Conservation (phyloP, 2,329 filamentous ascomycete species). For the Triangularia verruculosa region DNA sequence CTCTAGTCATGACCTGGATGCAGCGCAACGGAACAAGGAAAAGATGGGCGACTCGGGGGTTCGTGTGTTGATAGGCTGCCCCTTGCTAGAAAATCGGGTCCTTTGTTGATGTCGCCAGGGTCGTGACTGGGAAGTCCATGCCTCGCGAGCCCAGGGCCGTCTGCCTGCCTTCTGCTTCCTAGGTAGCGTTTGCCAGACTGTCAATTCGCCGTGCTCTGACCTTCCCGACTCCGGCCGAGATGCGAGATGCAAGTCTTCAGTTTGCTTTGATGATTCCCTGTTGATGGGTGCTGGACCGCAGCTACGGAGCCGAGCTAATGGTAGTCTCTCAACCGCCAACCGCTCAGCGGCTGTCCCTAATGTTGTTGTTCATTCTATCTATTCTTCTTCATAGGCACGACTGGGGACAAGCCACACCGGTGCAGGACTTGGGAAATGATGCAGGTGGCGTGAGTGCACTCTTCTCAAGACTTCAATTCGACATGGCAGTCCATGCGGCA, state of each 20-base stretch:
- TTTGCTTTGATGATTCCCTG: neutral
- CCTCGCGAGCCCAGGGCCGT: conserved; percentile 6
- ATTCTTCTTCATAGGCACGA: neutral
- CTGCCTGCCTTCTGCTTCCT: conserved; percentile 2
- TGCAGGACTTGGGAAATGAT: conserved; percentile 8
- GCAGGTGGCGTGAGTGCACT: conserved; percentile 9
- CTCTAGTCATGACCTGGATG: conserved; percentile 2
- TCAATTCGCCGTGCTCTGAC: neutral
- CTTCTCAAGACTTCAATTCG: neutral
- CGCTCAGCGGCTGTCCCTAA: neutral
- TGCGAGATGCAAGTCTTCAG: neutral
- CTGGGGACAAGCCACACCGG: conserved; percentile 5
- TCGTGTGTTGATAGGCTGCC: conserved; percentile 19
- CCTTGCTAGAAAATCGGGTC: conserved; percentile 19
- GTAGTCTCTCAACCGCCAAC: neutral
- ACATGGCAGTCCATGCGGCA: conserved; percentile 4
- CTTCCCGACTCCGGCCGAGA: conserved; percentile 4
- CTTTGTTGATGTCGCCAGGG: conserved; percentile 11
- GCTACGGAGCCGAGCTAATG: neutral
- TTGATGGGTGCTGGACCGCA: neutral
- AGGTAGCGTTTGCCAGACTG: neutral
- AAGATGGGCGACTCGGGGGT: conserved; percentile 7
- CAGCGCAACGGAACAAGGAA: neutral
- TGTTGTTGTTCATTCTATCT: neutral
- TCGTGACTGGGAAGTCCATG: conserved; percentile 14